A percentile compares a stretch with the other conserved stretches of the same genome.
Evolutionary conservation across 768 basidiomycete genomes (phyloP).

Genomic region (Tricholomella constricta): DNA sequence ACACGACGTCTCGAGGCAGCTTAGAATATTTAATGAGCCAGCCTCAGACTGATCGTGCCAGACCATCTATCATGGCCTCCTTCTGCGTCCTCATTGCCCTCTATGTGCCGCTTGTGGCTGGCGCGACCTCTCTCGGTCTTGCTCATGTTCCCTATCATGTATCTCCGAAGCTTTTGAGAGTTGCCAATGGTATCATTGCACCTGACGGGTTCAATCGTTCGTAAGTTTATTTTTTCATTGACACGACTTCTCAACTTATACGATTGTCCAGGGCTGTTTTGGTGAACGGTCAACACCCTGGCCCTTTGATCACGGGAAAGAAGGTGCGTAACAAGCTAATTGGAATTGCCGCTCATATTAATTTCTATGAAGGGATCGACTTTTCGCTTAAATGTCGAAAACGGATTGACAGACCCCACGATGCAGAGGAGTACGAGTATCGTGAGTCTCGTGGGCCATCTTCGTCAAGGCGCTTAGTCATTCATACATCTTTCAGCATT

Average conservation of each 20-base stretch:
- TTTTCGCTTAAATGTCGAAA: neutral
- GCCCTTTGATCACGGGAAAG: neutral
- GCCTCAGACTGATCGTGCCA: too few species aligned
- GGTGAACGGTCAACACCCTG: neutral
- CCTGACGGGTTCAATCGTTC: neutral
- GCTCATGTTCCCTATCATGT: too few species aligned
- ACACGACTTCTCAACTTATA: too few species aligned
- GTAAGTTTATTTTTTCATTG: too few species aligned
- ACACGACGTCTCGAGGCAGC: too few species aligned
- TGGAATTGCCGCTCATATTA: too few species aligned
- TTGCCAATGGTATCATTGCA: neutral
- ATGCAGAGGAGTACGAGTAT: constrained; percentile 19
- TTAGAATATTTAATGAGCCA: too few species aligned
- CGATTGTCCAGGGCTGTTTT: neutral
- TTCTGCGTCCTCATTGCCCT: too few species aligned
- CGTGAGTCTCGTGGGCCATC: constrained; percentile 11
- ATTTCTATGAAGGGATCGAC: neutral
- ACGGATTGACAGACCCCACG: neutral
- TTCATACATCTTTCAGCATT: constrained; percentile 24
- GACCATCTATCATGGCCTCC: too few species aligned
- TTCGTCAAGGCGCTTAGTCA: neutral
- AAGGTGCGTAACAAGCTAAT: neutral
- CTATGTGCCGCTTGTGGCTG: too few species aligned
- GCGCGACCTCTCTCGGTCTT: too few species aligned
- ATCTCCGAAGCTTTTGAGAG: neutral